These are phyloP conservation scores for Agastache rugosa DNA, from an alignment of 257 asterid species.

Conservation along the genomic window DNA sequence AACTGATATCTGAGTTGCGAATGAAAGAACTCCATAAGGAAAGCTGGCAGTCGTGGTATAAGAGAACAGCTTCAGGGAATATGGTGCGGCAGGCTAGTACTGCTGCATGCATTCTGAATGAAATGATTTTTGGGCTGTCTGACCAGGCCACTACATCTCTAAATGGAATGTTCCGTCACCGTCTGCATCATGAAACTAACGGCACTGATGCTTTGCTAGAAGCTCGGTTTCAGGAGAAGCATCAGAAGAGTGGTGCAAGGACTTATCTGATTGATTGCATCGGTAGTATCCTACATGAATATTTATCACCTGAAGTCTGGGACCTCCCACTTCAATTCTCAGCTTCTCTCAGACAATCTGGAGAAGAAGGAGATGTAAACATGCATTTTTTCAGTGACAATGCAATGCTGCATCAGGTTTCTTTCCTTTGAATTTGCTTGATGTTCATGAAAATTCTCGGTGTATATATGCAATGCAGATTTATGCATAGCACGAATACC, in stretches of 20 bases:
- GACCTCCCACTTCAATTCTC: slow-evolving; percentile 73
- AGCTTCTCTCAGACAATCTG: slow-evolving; percentile 55
- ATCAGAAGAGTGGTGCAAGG: slow-evolving; percentile 49
- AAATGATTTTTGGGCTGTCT: slow-evolving; percentile 87
- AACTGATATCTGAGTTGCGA: slow-evolving; percentile 71
- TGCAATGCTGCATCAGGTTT: slow-evolving; percentile 92
- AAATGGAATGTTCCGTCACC: slow-evolving; percentile 50
- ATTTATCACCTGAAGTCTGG: slow-evolving; percentile 93
- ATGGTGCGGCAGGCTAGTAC: slow-evolving; percentile 92
- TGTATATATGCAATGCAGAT: slow-evolving; percentile 10
- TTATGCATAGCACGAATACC: not conserved
- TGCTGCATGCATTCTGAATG: slow-evolving; percentile 84
- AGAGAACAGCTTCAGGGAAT: slow-evolving; percentile 74
- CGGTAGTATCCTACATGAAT: slow-evolving; percentile 87
- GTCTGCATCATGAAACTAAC: slow-evolving; percentile 38
- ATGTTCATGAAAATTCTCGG: slow-evolving; percentile 21
- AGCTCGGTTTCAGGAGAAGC: slow-evolving; percentile 45
- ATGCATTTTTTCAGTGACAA: slow-evolving; percentile 74
- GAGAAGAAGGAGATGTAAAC: slow-evolving; percentile 56
- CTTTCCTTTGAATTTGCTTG: slow-evolving; percentile 22
- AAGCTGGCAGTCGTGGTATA: slow-evolving; percentile 90
- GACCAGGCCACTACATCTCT: slow-evolving; percentile 61
- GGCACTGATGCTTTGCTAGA: slow-evolving; percentile 42
- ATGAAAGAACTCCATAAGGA: slow-evolving; percentile 62
- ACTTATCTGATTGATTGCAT: slow-evolving; percentile 69